Evolutionary conservation across 441 rosid species (phyloP), one percentile per base, ranked within the genome.

Genomic region (Populus trichocarpa): DNA sequence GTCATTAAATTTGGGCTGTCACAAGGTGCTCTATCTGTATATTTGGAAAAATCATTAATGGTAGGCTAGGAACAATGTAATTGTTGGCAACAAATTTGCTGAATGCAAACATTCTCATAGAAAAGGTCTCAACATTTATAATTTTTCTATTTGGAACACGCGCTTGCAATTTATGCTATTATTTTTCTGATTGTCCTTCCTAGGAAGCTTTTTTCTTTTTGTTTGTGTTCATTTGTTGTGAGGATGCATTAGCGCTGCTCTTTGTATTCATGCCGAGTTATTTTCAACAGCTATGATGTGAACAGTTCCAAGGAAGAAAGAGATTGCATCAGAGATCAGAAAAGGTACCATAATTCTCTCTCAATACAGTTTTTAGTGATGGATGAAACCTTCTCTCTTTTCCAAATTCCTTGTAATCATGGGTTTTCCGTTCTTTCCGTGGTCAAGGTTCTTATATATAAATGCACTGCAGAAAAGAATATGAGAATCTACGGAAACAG

Each of bases 231-330:
- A 11, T 67, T 46, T 16, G 77, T 23, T 53, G 8, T 67, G 40
- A 25, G 40, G 12, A 67, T 59, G 30, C 16, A 38, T 70, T 70
- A 63, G 35, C 22, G 2, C 14, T 42, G 50, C 28, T 68, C 8
- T 67, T 20, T 30, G 30, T 46, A 11, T 57, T 38, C 57, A 26
- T 61, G 71, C 46, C 61, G 22, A 68, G 20, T 68, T 68, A 28
- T 64, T 70, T 70, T 79, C 65, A 80, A 82, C 93, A 94, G 98
- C 67, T 91, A 85, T 80, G 91, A 89, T 74, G 67, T 92, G 84
- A 88, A 86, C 83, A 90, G 93, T 82, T 89, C 93, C 57, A 78
- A 84, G 79, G 94, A 84, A 84, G 97, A 88, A 85, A 86, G 98
- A 82, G 89, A 87, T 16, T 74, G 84, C 35, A 69, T 85, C 71